A percentile compares a stretch with the other conserved stretches of the same genome.
Evolutionary conservation across 768 basidiomycete species (phyloP).

Genomic region (Lentinula boryana): DNA sequence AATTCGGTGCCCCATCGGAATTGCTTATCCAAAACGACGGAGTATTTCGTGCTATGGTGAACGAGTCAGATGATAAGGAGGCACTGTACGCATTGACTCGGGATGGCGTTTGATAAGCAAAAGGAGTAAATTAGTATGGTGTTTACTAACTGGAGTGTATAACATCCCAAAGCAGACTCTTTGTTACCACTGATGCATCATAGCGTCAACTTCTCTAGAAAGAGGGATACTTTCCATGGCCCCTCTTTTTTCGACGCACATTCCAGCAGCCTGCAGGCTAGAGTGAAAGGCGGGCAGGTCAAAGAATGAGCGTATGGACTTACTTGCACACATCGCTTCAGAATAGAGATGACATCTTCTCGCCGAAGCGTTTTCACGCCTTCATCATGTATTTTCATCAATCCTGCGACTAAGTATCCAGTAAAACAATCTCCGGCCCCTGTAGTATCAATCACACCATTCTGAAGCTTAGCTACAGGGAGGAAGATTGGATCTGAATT

Average conservation of each 20-base stretch:
- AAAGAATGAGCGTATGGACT: constrained; percentile 5
- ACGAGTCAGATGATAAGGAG: background rate
- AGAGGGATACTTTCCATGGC: constrained; percentile 54
- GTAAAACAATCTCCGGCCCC: constrained; percentile 64
- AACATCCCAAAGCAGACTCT: background rate
- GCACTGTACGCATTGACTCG: background rate
- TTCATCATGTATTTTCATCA: constrained; percentile 37
- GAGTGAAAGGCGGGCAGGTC: background rate
- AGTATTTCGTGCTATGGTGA: background rate
- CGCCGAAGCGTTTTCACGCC: constrained; percentile 18
- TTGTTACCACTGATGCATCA: background rate
- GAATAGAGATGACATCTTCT: constrained; percentile 24
- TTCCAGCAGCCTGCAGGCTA: constrained; percentile 45
- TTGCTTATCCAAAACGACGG: background rate
- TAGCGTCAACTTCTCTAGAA: constrained; percentile 28
- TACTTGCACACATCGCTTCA: constrained; percentile 39
- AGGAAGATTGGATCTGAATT: constrained; percentile 24
- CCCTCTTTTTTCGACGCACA: constrained; percentile 53
- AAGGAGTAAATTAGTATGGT: background rate
- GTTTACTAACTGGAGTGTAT: too few relatives aligned
- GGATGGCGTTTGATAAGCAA: background rate
- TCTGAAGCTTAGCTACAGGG: constrained; percentile 41
- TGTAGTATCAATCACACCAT: constrained; percentile 43
- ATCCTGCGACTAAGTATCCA: constrained; percentile 50
- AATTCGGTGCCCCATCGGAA: background rate